phyloP scores from a whole-genome alignment of 1,284 basidiomycete genomes.

The Cutaneotrichosporon cutaneum region DNA sequence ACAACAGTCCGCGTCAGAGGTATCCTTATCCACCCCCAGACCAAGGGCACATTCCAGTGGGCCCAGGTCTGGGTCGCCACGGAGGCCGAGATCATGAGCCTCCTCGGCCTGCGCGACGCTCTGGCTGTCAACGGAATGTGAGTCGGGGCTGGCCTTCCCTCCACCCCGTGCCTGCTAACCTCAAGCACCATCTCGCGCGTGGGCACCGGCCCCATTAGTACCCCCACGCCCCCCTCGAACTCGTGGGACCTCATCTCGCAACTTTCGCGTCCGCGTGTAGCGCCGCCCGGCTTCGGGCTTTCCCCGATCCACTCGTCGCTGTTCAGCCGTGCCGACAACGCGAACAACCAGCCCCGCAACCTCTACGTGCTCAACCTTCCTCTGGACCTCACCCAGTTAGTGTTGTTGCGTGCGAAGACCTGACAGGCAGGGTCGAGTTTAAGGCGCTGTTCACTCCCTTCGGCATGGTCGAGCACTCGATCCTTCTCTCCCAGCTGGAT shows the following conservation, averaged over 20 bases:
- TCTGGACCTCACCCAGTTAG: constrained; percentile 45
- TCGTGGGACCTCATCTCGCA: constrained; percentile 19
- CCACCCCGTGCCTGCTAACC: constrained; percentile 13
- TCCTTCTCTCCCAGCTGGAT: constrained; percentile 47
- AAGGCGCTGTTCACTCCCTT: constrained; percentile 36
- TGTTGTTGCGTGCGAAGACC: not conserved
- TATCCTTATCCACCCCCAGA: constrained; percentile 29
- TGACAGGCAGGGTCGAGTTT: constrained; percentile 38
- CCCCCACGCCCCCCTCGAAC: constrained; percentile 19
- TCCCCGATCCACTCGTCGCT: constrained; percentile 3
- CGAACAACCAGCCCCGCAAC: constrained; percentile 37
- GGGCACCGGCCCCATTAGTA: not conserved
- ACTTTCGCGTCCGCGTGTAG: constrained; percentile 3
- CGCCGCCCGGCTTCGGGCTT: constrained; percentile 11
- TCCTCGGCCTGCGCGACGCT: constrained; percentile 32
- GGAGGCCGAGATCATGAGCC: constrained; percentile 35
- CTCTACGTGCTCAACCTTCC: constrained; percentile 48
- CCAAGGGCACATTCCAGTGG: constrained; percentile 32
- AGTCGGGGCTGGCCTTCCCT: constrained; percentile 14
- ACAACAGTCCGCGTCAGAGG: constrained; percentile 32
- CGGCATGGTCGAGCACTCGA: constrained; percentile 47
- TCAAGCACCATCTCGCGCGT: constrained; percentile 21
- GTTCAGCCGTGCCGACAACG: constrained; percentile 12
- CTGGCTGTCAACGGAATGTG: constrained; percentile 40
- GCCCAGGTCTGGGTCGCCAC: constrained; percentile 41